Evolutionary conservation across 306 rosid genomes (phyloP).

Genomic region (Aeschynomene evenia): DNA sequence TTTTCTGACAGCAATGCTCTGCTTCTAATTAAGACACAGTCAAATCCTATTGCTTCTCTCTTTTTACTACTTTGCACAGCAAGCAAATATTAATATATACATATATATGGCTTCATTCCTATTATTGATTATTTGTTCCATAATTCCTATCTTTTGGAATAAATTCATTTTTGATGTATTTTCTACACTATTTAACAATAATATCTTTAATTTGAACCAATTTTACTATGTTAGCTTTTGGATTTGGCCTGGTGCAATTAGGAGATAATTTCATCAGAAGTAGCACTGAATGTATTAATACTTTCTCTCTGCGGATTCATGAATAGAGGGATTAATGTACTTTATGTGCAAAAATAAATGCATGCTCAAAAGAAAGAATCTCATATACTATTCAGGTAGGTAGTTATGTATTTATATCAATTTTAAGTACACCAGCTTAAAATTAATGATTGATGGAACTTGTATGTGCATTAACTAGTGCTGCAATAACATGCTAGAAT

Average conservation of each 20-base stretch:
- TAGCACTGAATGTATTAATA: too few species aligned
- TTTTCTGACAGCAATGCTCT: slow-evolving; percentile 37
- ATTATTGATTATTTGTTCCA: slow-evolving; percentile 2
- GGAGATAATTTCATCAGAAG: too few species aligned
- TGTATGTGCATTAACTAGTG: not conserved
- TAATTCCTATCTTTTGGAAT: not conserved
- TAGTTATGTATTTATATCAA: not conserved
- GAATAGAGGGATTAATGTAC: not conserved
- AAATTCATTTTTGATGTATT: too few species aligned
- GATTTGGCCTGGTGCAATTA: too few species aligned
- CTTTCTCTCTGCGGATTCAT: too few species aligned
- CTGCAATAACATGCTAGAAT: not conserved
- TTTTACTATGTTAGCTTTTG: not conserved
- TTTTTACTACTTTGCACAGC: not conserved
- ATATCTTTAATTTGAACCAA: not conserved
- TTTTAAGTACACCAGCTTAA: not conserved
- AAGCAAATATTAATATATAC: too few species aligned
- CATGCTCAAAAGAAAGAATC: not conserved
- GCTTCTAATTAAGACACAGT: slow-evolving; percentile 19
- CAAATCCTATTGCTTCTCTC: slow-evolving; percentile 29
- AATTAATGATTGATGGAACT: not conserved
- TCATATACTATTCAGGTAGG: not conserved
- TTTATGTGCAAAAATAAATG: not conserved
- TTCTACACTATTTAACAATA: not conserved
- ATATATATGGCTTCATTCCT: slow-evolving; percentile 19